Evolutionary conservation across 192 early-diverging fungal genomes (phyloP), one percentile per base, ranked within the genome.

Genomic region (Linnemannia elongata): DNA sequence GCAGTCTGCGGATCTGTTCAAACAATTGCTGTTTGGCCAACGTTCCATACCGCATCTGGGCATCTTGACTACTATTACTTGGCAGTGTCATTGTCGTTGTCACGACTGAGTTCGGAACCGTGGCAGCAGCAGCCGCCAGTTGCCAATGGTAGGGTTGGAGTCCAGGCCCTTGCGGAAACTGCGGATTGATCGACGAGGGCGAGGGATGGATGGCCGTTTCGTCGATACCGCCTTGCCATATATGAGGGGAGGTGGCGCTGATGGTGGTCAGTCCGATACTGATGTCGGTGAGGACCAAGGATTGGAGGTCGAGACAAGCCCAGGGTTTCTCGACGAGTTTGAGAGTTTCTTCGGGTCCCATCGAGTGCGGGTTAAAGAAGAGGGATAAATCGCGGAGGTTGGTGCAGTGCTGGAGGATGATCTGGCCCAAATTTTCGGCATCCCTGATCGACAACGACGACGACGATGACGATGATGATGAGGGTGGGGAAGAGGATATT

Each of bases 1-100:
- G 55, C n/a, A 85, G 44, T 38, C 33, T 49, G 9, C 70, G 78
- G 1, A 80, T 75, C 35, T 76, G 83, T 22, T 85, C 75, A 74
- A 85, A 80, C 42, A 85, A 36, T 45, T n/a, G 68, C 18, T 77
- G 83, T 54, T 72, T 80, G 13, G 78, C 55, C 39, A 63, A 27
- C 5, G 72, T 33, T 47, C 17, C 72, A 35, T 69, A 47, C 22
- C 39, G 54, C 60, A 52, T 35, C 36, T 30, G 41, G 41, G 1
- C 15, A 20, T 33, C 22, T 33, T 20, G 41, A 44, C 24, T 79
- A 27, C 13, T 73, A 17, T 44, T 55, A 30, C 63, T 68, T 69
- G 76, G 82, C n/a, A 66, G 27, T 3, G 38, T 22, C 18, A 42
- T 49, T 35, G 41, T n/a, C 27, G 76, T 55, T 0, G 55, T 18